A percentile compares a stretch with the other conserved stretches of the same genome.
Conservation (phyloP, 371 early-diverging fungal genomes). For the Mortierella sp. region DNA sequence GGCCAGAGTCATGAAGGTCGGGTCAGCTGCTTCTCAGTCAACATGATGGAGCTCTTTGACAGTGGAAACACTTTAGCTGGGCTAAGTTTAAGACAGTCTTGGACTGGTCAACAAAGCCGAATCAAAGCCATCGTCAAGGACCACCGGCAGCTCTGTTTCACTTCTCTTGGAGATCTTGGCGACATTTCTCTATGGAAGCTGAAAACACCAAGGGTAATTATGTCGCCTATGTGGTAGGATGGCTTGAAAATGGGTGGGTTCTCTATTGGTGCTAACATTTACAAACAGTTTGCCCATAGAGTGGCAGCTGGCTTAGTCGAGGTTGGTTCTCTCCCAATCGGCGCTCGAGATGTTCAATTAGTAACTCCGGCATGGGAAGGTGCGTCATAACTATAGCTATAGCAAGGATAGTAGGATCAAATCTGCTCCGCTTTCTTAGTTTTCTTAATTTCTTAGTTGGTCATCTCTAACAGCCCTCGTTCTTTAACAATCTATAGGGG, state of each 20-base stretch:
- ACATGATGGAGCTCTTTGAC: slow-evolving; percentile 84
- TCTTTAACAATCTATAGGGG: slow-evolving; percentile 20
- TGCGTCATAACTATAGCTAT: neutral
- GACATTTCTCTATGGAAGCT: slow-evolving; percentile 73
- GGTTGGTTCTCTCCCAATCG: slow-evolving; percentile 44
- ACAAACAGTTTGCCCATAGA: slow-evolving; percentile 48
- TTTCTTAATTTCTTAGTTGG: neutral
- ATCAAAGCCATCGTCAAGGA: slow-evolving; percentile 63
- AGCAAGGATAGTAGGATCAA: neutral
- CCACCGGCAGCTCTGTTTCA: slow-evolving; percentile 59
- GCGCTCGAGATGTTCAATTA: slow-evolving; percentile 31
- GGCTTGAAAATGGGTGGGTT: neutral
- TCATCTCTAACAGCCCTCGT: neutral
- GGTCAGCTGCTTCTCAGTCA: slow-evolving; percentile 75
- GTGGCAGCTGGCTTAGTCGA: slow-evolving; percentile 55
- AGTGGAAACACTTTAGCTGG: slow-evolving; percentile 69
- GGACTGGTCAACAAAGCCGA: slow-evolving; percentile 75
- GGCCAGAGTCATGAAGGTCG: slow-evolving; percentile 73
- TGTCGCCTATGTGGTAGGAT: neutral
- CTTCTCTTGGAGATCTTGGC: slow-evolving; percentile 66
- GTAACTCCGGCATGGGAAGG: slow-evolving; percentile 57
- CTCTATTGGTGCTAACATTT: neutral
- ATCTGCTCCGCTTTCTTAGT: neutral
- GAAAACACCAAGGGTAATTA: slow-evolving; percentile 54
- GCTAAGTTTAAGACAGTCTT: slow-evolving; percentile 72